A percentile compares a stretch with the other conserved stretches of the same genome.
These are phyloP conservation scores for Lepiota venenata DNA, from an alignment of 768 basidiomycete species.

Conservation along the genomic window DNA sequence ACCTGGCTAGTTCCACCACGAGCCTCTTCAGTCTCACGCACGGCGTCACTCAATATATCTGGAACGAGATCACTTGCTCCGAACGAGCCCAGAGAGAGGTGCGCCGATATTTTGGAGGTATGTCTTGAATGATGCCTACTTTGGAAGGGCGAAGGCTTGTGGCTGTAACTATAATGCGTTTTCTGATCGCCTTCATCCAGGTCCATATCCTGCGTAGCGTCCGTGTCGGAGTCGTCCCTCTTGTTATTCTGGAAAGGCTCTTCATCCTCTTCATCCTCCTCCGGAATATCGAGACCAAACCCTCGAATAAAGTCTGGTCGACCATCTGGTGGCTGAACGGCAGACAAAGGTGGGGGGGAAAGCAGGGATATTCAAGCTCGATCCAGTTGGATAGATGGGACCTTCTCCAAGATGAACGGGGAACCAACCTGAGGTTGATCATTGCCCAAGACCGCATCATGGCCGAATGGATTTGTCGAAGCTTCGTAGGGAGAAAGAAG, in stretches of 20 bases:
- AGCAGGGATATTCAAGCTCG: not conserved
- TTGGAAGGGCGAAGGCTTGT: slow-evolving; percentile 41
- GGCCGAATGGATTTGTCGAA: slow-evolving; percentile 65
- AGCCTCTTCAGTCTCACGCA: slow-evolving; percentile 19
- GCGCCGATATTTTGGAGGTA: slow-evolving; percentile 62
- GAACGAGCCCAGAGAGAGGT: slow-evolving; percentile 62
- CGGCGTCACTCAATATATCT: slow-evolving; percentile 7
- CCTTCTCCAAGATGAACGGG: slow-evolving; percentile 17
- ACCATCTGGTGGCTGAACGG: slow-evolving; percentile 44
- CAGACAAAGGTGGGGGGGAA: slow-evolving; percentile 30
- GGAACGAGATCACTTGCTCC: slow-evolving; percentile 33
- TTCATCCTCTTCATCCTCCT: slow-evolving; percentile 65
- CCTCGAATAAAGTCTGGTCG: slow-evolving; percentile 75
- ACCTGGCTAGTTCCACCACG: slow-evolving; percentile 21
- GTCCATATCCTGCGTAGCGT: slow-evolving; percentile 31
- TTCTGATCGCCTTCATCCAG: slow-evolving; percentile 31
- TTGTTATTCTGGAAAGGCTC: slow-evolving; percentile 27
- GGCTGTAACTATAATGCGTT: slow-evolving; percentile 26
- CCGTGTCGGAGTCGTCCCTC: slow-evolving; percentile 42
- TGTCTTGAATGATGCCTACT: slow-evolving; percentile 66
- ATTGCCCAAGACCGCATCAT: slow-evolving; percentile 49
- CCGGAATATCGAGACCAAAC: slow-evolving; percentile 77
- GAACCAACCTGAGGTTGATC: slow-evolving; percentile 16
- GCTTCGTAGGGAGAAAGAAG: slow-evolving; percentile 30
- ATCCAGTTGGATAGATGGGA: slow-evolving; percentile 2